These are phyloP conservation scores for Exophiala sideris DNA, from an alignment of 2,329 filamentous ascomycete species.

Conservation along the genomic window DNA sequence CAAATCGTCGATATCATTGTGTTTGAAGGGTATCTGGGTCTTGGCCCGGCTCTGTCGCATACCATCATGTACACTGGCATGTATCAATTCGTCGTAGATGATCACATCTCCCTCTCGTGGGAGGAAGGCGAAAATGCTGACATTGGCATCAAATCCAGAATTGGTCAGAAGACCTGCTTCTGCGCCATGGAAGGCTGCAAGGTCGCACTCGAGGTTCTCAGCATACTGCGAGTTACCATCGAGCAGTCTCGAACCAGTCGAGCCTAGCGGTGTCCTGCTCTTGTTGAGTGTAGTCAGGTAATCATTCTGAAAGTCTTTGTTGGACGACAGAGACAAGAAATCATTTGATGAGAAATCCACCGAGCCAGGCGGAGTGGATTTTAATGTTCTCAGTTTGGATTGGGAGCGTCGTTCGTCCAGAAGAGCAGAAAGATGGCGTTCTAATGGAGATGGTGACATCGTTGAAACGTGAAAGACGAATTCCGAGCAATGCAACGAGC, in stretches of 20 bases:
- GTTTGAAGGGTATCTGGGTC: slow-evolving; percentile 43
- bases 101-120: slow-evolving; percentile 61
- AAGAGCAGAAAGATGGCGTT: slow-evolving; percentile 18
- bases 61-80: slow-evolving; percentile 75
- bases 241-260: slow-evolving; percentile 60
- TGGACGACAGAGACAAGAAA: slow-evolving; percentile 58
- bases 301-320: slow-evolving; percentile 43
- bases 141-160: slow-evolving; percentile 66
- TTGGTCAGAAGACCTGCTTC: slow-evolving; percentile 58
- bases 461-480: background rate
- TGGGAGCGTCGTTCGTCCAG: slow-evolving; percentile 41
- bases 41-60: slow-evolving; percentile 63
- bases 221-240: slow-evolving; percentile 64
- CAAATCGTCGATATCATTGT: slow-evolving; percentile 45
- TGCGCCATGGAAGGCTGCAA: slow-evolving; percentile 60
- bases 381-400: slow-evolving; percentile 47
- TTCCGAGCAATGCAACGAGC: too few species aligned
- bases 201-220: slow-evolving; percentile 55
- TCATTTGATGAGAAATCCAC: slow-evolving; percentile 65
- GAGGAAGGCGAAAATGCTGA: slow-evolving; percentile 59
- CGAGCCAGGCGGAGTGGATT: slow-evolving; percentile 41
- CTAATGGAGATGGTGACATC: slow-evolving; percentile 21
- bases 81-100: slow-evolving; percentile 71
- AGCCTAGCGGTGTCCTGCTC: slow-evolving; percentile 47
- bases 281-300: slow-evolving; percentile 48